These are phyloP conservation scores for Rhodotorula sp. DNA, from an alignment of 1,284 basidiomycete species.

Conservation along the genomic window DNA sequence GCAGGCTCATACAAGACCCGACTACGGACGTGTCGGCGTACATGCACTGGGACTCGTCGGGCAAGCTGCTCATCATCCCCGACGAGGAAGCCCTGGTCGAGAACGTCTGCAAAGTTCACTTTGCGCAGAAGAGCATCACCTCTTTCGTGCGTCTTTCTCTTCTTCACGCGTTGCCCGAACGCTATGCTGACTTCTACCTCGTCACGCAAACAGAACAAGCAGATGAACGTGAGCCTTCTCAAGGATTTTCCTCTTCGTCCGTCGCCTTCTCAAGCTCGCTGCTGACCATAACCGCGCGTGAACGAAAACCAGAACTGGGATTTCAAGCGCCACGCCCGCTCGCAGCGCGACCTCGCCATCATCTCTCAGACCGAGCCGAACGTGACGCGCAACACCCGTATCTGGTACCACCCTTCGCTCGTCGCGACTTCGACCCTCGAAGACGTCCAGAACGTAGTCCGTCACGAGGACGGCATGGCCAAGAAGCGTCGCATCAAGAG, in stretches of 20 bases:
- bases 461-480: constrained; percentile 34
- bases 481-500: constrained; percentile 26
- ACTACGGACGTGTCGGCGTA: constrained; percentile 15
- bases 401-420: constrained; percentile 33
- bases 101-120: constrained; percentile 30
- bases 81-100: constrained; percentile 28
- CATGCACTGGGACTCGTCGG: constrained; percentile 24
- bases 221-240: constrained; percentile 26
- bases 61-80: constrained; percentile 28
- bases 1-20: constrained; percentile 21
- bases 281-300: neutral
- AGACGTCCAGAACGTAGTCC: constrained; percentile 20
- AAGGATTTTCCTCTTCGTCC: no score
- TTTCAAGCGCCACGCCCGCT: constrained; percentile 32
- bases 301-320: constrained; percentile 25
- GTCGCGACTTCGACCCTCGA: constrained; percentile 13
- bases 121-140: constrained; percentile 29
- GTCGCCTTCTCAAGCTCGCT: neutral
- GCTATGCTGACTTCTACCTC: neutral
- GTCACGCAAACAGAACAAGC: constrained; percentile 24
- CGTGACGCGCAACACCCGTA: constrained; percentile 19
- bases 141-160: constrained; percentile 18
- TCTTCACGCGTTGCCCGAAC: no score
- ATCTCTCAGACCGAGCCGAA: constrained; percentile 17
- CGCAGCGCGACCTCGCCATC: constrained; percentile 23